Base-by-base conservation (phyloP, 2,329 filamentous ascomycete species). In the Graphilbum sp. region DNA sequence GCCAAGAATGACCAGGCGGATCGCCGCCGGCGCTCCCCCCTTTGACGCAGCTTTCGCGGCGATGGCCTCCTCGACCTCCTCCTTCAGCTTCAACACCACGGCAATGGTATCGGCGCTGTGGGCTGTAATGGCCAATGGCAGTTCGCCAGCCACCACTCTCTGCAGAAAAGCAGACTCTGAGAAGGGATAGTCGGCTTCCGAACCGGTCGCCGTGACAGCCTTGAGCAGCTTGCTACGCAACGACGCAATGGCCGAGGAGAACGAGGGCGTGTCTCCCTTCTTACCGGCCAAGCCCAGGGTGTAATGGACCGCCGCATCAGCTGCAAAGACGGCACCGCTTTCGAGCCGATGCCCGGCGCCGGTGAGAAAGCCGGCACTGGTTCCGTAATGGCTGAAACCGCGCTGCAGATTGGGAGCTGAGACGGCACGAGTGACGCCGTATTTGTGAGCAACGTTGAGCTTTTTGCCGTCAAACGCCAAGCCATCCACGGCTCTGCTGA, bases 31-130 rank as follows among this genome's bases (percentile, higher is more conserved):
- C 5, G 38, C 36, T 2, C 41, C 34, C 19, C 29, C 24, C 29
- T 47, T 37, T 2, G 46, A 47, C 12, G 25, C 16, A 17, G 30
- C 16, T 7, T 16, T 18, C 3, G 12, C 0, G 51, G 41, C 2
- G 47, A 59, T 53, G 1, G 54, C 56, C 1, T 50, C 45, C 36
- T 79, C 73, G 9, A 79, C 58, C 3, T 65, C 60, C 4, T 53
- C 48, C 54, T 80, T 80, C 44, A 79, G 55, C 19, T 60, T 58
- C n/a, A 81, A 58, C 2, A 73, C 52, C 0, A 71, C 56, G 3
- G 72, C 67, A 42, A 79, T 79, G 17, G 63, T 62, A 47, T 80
- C 75, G 7, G 75, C 75, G 42, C 67, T 75, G 48, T 79, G 69
- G 11, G 67, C 67, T 0, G 65, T 72, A 11, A 80, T 49, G 4